Evolutionary conservation across 257 asterid genomes (phyloP), one percentile per base, ranked within the genome.

Genomic region (Echium plantagineum): DNA sequence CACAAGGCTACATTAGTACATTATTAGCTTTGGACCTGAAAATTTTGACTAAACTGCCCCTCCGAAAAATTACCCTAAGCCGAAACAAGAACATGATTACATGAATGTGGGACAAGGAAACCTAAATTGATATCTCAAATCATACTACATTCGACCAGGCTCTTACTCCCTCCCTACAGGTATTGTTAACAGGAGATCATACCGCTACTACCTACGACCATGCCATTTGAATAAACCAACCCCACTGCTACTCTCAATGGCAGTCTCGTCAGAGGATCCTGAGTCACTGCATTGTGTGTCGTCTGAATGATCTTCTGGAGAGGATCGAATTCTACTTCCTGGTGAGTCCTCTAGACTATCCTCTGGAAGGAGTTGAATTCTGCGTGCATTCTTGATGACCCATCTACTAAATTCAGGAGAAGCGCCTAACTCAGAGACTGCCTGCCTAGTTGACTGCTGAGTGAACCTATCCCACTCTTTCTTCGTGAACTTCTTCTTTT

Each of bases 401-500:
- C 97, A 90, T 22, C 84, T 81, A 5, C 87, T 68, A 74, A 90
- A 85, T 55, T 87, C 96, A 1, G 97, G 89, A 49, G 94, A 79
- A 2, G 97, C 73, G 18, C 87, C 81, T 75, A 72, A 63, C 56
- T 83, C 96, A 0, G 85, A 77, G 48, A 90, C 69, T 16, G 90
- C 96, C 63, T 75, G 72, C 63, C 72, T 80, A 4, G 97, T 90
- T 9, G 94, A 81, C 57, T 77, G 81, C 74, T 77, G 82, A 0
- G 97, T 87, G 74, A 90, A 81, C 56, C 78, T 77, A 68, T 74
- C 74, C 96, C 96, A 90, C 60, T 87, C 97, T 71, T 81, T 75
- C 66, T 72, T 20, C 0, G 96, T 66, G 54, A 70, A 81, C 65
- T 69, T 85, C 85, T 89, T 86, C 52, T 83, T 68, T 61, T 72